Conservation (phyloP, 768 basidiomycete genomes). For the Sarcodon sp. region DNA sequence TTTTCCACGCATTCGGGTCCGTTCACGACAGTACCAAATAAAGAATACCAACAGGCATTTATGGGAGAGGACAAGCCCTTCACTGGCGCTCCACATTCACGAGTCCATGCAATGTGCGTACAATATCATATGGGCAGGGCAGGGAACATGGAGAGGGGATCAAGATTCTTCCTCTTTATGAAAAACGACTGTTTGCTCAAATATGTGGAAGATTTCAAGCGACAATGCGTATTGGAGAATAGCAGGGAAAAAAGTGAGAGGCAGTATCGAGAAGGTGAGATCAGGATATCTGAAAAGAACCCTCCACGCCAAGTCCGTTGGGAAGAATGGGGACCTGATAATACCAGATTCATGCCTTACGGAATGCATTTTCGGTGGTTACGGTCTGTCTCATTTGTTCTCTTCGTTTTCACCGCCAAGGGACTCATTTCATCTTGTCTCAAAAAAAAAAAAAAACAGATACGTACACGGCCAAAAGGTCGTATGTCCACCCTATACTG, state of each 20-base stretch:
- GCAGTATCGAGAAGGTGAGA: slow-evolving; percentile 4
- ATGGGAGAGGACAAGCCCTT: slow-evolving; percentile 1
- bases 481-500: slow-evolving; percentile 8
- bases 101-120: slow-evolving; percentile 1
- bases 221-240: slow-evolving; percentile 5
- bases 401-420: not conserved
- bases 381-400: slow-evolving; percentile 11
- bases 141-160: slow-evolving; percentile 10
- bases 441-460: slow-evolving; percentile 4
- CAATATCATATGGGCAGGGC: slow-evolving; percentile 1
- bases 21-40: slow-evolving; percentile 9
- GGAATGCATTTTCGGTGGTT: slow-evolving; percentile 16
- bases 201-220: slow-evolving; percentile 1
- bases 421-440: not conserved
- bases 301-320: slow-evolving; percentile 10
- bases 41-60: slow-evolving; percentile 19
- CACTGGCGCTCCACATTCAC: slow-evolving; percentile 3
- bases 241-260: slow-evolving; percentile 12
- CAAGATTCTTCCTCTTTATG: slow-evolving; percentile 7
- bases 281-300: not conserved
- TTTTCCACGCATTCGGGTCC: slow-evolving; percentile 16
- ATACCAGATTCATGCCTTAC: slow-evolving; percentile 14
- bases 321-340: slow-evolving; percentile 16
- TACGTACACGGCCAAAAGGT: slow-evolving; percentile 21
- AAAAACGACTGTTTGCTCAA: not conserved